phyloP scores from a whole-genome alignment of 208 protist species.

The Angomonas deanei region DNA sequence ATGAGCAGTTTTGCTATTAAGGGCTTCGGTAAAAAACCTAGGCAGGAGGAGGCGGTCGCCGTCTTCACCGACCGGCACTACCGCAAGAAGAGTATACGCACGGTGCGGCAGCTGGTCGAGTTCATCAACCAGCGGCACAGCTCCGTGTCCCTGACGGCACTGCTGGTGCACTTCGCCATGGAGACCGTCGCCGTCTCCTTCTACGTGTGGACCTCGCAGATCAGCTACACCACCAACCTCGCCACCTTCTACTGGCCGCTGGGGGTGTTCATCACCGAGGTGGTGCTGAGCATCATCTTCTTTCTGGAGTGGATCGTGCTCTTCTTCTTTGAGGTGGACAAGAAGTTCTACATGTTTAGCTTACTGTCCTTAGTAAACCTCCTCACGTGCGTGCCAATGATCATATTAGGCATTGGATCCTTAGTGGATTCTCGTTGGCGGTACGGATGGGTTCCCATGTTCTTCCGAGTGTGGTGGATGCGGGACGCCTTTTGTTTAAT shows the following conservation, averaged over 20 bases:
- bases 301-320: slow-evolving; percentile 57
- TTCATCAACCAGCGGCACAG: slow-evolving; percentile 61
- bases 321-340: slow-evolving; percentile 65
- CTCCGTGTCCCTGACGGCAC: slow-evolving; percentile 46
- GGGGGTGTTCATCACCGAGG: slow-evolving; percentile 48
- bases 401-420: slow-evolving; percentile 54
- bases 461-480: slow-evolving; percentile 78
- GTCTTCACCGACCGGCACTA: slow-evolving; percentile 31
- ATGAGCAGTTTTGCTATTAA: background rate
- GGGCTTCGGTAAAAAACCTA: background rate
- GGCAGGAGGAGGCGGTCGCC: background rate
- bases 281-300: slow-evolving; percentile 72
- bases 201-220: slow-evolving; percentile 70
- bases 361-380: slow-evolving; percentile 61
- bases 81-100: slow-evolving; percentile 26
- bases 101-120: slow-evolving; percentile 55
- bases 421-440: slow-evolving; percentile 36
- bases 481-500: slow-evolving; percentile 53
- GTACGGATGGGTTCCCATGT: slow-evolving; percentile 74
- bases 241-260: slow-evolving; percentile 47
- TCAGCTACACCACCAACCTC: slow-evolving; percentile 11
- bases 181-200: slow-evolving; percentile 51
- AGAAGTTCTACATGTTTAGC: slow-evolving; percentile 51
- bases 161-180: slow-evolving; percentile 51
- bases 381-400: slow-evolving; percentile 78